Base-by-base conservation (phyloP, 148 eudicot species). In the Vaccinium vitisidaea region DNA sequence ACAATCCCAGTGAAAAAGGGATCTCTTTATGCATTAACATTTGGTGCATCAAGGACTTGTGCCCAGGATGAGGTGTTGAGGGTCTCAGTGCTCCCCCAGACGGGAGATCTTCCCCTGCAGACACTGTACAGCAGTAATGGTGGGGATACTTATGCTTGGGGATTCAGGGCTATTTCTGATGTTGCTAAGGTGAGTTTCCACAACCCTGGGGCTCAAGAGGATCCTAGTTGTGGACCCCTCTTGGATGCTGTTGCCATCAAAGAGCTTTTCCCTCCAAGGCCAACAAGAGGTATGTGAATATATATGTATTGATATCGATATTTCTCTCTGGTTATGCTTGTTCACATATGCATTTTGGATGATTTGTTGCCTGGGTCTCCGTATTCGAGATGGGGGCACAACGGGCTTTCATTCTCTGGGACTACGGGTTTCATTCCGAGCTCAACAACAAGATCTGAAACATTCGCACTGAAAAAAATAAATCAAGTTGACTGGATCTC, bases 191-290 rank as follows among this genome's bases (percentile, higher is more conserved):
- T 70, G 75, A 70, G 39, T 70, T 70, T 70, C 19, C 75, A 25
- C 39, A 70, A 30, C 75, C 19, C 75, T 70, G 75, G 75, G 18
- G 39, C 1, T 70, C 75, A 70, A n/a, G 75, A 70, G 75, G 43
- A 70, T 70, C 75, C 75, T 70, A 69, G 74, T 27, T 69, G 74
- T 69, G 74, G 74, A 69, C 74, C 74, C 74, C 74, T 69, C 74
- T 69, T 69, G 43, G 74, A 69, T 69, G 74, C 74, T 69, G 74
- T 69, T 12, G 32, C 74, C 74, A 69, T 69, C 74, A 69, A 69
- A 69, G 74, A 25, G 74, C 74, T 25, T 13, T 69, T 69, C 39
- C 43, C 74, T 27, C 74, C 74, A 4, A 27, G 39, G 16, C 74
- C 43, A 5, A 25, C 32, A 10, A 69, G 39, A 69, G 74, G 39